Percentiles rank a stretch among this genome's conserved stretches.
Conservation (phyloP, 306 rosid genomes). For the Adenanthera pavonina region DNA sequence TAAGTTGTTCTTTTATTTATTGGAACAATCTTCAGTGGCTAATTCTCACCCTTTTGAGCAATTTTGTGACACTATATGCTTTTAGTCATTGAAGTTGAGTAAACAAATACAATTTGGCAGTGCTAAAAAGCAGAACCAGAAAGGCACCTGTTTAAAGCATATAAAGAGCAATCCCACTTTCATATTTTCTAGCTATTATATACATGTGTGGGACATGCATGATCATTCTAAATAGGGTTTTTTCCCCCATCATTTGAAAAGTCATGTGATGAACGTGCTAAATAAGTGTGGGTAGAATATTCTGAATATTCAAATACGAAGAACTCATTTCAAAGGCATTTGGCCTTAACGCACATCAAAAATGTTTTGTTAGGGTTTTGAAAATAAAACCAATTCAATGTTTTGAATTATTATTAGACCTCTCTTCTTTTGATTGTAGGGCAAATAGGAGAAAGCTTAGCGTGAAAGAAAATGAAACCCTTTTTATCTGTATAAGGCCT, state of each 20-base stretch:
- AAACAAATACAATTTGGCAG: background rate
- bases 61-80: background rate
- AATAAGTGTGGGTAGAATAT: background rate
- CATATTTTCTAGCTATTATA: background rate
- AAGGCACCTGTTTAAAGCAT: background rate
- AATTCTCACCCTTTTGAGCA: no score
- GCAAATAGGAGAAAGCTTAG: slow-evolving; percentile 18
- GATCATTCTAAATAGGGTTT: no score
- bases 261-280: no score
- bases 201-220: no score
- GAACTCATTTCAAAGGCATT: background rate
- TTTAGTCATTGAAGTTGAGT: background rate
- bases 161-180: background rate
- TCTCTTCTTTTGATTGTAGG: background rate
- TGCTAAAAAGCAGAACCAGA: background rate
- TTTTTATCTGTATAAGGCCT: background rate
- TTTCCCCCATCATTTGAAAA: no score
- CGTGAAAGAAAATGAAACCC: background rate
- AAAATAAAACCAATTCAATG: background rate
- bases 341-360: background rate
- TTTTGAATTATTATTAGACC: background rate
- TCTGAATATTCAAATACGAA: background rate
- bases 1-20: no score
- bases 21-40: no score
- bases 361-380: background rate